These are phyloP conservation scores for Oryza coarctata DNA, from an alignment of 176 grass and related monocot genomes.

Conservation along the genomic window DNA sequence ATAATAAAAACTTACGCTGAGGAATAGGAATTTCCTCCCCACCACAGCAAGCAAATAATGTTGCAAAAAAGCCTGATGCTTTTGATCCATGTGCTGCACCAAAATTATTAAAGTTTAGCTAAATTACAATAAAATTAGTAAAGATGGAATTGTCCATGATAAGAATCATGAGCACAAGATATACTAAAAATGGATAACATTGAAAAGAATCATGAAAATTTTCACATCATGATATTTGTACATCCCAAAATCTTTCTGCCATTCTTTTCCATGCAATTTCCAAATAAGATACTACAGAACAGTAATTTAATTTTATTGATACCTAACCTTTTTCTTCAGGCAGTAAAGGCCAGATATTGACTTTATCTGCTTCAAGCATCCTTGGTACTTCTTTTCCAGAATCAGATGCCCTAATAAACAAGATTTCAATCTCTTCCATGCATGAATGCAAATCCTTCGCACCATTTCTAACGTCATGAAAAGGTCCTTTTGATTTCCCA, in stretches of 20 bases:
- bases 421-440: constrained; percentile 79
- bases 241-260: constrained; percentile 26
- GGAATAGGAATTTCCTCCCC: constrained; percentile 63
- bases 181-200: constrained; percentile 12
- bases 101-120: constrained; percentile 33
- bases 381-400: constrained; percentile 93
- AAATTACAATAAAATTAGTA: constrained; percentile 35
- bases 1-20: constrained; percentile 52
- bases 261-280: constrained; percentile 31
- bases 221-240: constrained; percentile 6
- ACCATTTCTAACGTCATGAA: constrained; percentile 41
- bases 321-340: constrained; percentile 72
- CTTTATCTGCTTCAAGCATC: constrained; percentile 96
- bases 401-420: constrained; percentile 87
- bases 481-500: constrained; percentile 56
- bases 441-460: constrained; percentile 60
- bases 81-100: constrained; percentile 59
- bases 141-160: constrained; percentile 27
- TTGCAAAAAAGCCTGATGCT: constrained; percentile 58
- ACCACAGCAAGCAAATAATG: constrained; percentile 71
- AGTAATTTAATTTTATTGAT: constrained; percentile 20
- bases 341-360: constrained; percentile 71
- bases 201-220: constrained; percentile 5
- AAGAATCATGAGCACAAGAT: constrained; percentile 3
- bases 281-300: constrained; percentile 18